These are phyloP conservation scores for Erigeron philadelphicus DNA, from an alignment of 140 eudicot species.

Conservation along the genomic window DNA sequence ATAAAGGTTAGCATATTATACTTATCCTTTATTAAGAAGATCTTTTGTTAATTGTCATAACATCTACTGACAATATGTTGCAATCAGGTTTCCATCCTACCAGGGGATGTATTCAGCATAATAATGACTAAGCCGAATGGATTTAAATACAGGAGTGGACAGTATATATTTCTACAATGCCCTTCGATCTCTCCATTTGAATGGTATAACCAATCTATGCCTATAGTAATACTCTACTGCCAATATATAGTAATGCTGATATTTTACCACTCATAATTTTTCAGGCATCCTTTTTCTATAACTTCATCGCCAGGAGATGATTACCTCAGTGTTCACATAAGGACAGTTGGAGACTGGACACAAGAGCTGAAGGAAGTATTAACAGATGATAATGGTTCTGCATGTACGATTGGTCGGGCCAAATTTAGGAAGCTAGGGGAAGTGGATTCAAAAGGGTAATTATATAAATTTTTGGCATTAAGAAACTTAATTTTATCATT, in stretches of 20 bases:
- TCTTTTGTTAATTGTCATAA: too few species aligned
- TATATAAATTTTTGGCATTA: neutral
- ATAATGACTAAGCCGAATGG: conserved; percentile 88
- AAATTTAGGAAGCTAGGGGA: conserved; percentile 51
- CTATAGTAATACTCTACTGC: neutral
- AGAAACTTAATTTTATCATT: neutral
- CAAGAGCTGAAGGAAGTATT: conserved; percentile 78
- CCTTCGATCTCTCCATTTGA: conserved; percentile 88
- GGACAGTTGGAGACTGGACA: conserved; percentile 98
- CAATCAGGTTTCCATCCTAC: conserved; percentile 68
- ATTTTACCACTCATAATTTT: conserved; percentile 3
- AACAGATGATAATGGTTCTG: conserved; percentile 50
- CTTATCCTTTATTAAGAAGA: too few species aligned
- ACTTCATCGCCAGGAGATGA: conserved; percentile 97
- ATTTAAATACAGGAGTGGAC: conserved; percentile 88
- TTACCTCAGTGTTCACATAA: conserved; percentile 81
- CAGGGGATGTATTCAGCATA: conserved; percentile 86
- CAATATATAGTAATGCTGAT: neutral
- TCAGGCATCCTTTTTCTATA: conserved; percentile 98
- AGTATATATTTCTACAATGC: conserved; percentile 86
- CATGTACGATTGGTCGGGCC: conserved; percentile 67
- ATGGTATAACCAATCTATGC: conserved; percentile 45
- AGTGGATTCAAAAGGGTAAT: conserved; percentile 61
- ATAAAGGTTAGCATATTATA: conserved; percentile 47
- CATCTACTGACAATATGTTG: conserved; percentile 2